Conservation (phyloP, 495 filamentous ascomycete genomes). For the Neurospora sp. region DNA sequence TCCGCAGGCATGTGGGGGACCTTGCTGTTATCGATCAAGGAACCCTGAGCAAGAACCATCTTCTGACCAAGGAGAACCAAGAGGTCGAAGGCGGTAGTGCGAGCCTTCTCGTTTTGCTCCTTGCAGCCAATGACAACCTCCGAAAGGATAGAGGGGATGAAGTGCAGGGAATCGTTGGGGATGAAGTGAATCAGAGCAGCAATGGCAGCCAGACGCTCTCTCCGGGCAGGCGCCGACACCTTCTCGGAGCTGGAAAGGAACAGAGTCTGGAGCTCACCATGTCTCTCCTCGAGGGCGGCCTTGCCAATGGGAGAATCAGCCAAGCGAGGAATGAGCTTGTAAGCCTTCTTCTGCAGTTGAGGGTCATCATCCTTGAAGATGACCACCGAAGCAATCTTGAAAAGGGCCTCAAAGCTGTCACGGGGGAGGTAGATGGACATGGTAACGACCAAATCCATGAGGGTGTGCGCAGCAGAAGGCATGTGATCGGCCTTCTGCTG, state of each 20-base stretch:
- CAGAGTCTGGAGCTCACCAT: conserved; percentile 64
- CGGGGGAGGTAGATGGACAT: conserved; percentile 88
- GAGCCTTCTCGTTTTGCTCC: conserved; percentile 90
- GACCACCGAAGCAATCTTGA: conserved; percentile 71
- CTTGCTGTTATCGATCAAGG: conserved; percentile 69
- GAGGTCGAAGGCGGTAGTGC: conserved; percentile 80
- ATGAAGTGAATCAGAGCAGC: conserved; percentile 66
- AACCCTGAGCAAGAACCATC: conserved; percentile 57
- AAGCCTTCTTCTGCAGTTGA: conserved; percentile 98
- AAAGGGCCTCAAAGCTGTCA: conserved; percentile 68
- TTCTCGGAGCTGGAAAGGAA: conserved; percentile 69
- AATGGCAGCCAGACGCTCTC: conserved; percentile 77
- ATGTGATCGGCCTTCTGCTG: conserved; percentile 53
- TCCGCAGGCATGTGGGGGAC: conserved; percentile 75
- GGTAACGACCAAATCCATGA: conserved; percentile 93
- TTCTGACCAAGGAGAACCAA: conserved; percentile 79
- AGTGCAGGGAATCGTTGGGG: conserved; percentile 67
- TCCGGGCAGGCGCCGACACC: conserved; percentile 69
- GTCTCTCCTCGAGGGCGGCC: conserved; percentile 60
- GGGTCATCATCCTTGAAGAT: conserved; percentile 70
- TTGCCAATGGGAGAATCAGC: conserved; percentile 66
- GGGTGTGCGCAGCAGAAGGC: conserved; percentile 87
- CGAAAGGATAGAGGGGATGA: conserved; percentile 81
- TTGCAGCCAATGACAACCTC: conserved; percentile 93
- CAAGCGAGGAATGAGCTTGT: conserved; percentile 88